phyloP scores from a whole-genome alignment of 2,329 filamentous ascomycete species.

The Microsporum audouinii region DNA sequence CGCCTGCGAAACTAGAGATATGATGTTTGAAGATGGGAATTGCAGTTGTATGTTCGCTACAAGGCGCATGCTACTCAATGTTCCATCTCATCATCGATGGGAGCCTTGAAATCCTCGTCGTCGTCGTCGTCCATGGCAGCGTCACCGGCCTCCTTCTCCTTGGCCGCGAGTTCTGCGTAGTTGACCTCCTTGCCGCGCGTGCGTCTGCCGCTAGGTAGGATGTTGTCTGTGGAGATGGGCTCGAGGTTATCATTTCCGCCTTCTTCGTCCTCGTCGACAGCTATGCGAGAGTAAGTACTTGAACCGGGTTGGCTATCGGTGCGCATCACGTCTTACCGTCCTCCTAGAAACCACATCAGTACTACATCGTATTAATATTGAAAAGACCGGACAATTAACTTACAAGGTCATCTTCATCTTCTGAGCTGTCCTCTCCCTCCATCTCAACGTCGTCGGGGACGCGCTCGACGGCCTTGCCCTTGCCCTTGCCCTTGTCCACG shows the following conservation, averaged over 20 bases:
- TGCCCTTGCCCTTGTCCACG: slow-evolving; percentile 78
- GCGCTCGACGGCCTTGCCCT: slow-evolving; percentile 63
- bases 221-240: slow-evolving; percentile 83
- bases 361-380: neutral
- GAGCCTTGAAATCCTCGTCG: slow-evolving; percentile 34
- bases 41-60: neutral
- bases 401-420: slow-evolving; percentile 33
- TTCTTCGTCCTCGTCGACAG: slow-evolving; percentile 58
- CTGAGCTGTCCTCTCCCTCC: slow-evolving; percentile 58
- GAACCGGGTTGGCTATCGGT: neutral
- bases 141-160: slow-evolving; percentile 68
- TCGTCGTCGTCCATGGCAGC: slow-evolving; percentile 51
- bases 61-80: neutral
- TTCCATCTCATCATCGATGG: slow-evolving; percentile 21
- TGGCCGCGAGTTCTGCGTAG: slow-evolving; percentile 78
- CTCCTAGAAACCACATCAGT: neutral
- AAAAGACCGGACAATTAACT: slow-evolving; percentile 10
- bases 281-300: slow-evolving; percentile 2
- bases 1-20: neutral
- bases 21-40: neutral
- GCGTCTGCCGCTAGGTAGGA: slow-evolving; percentile 64
- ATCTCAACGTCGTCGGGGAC: slow-evolving; percentile 51
- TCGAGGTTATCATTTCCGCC: slow-evolving; percentile 56
- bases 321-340: neutral
- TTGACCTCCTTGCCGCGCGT: slow-evolving; percentile 89